Evolutionary conservation across 169 alveolate species (phyloP).

Genomic region (Blepharisma undulans): DNA sequence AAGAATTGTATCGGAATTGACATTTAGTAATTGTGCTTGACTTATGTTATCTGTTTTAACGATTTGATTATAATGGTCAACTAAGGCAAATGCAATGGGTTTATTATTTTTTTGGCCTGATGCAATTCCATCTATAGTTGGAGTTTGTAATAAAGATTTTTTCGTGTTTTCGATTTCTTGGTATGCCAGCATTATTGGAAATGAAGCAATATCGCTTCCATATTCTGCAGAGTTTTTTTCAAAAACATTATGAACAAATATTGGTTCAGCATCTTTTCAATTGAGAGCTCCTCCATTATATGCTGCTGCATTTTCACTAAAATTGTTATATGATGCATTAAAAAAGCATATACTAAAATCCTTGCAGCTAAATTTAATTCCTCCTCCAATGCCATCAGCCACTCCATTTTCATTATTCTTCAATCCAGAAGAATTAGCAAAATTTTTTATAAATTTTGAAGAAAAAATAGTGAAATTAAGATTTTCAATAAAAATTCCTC

Average conservation of each 20-base stretch:
- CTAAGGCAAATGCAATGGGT: neutral
- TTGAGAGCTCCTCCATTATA: constrained; percentile 42
- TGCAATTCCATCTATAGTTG: neutral
- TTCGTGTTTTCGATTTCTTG: neutral
- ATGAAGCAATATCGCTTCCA: constrained; percentile 43
- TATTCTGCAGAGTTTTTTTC: constrained; percentile 38
- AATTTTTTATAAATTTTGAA: too few relatives aligned
- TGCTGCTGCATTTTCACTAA: neutral
- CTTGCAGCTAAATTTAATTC: neutral
- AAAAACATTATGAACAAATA: neutral
- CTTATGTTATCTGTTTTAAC: constrained; percentile 17
- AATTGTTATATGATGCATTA: neutral
- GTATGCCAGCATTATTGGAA: neutral
- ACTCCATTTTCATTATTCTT: too few relatives aligned
- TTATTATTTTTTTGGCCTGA: neutral
- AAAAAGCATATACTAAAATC: neutral
- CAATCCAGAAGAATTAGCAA: too few relatives aligned
- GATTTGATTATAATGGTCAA: constrained; percentile 14
- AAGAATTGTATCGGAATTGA: neutral
- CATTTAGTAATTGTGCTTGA: neutral
- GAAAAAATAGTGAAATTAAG: too few relatives aligned
- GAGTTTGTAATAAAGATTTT: neutral
- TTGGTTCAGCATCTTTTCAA: constrained; percentile 17
- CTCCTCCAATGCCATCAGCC: neutral
- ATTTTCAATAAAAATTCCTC: too few relatives aligned